These are phyloP conservation scores for Pseudogymnoascus destructans DNA, from an alignment of 2,329 filamentous ascomycete species.

Conservation along the genomic window DNA sequence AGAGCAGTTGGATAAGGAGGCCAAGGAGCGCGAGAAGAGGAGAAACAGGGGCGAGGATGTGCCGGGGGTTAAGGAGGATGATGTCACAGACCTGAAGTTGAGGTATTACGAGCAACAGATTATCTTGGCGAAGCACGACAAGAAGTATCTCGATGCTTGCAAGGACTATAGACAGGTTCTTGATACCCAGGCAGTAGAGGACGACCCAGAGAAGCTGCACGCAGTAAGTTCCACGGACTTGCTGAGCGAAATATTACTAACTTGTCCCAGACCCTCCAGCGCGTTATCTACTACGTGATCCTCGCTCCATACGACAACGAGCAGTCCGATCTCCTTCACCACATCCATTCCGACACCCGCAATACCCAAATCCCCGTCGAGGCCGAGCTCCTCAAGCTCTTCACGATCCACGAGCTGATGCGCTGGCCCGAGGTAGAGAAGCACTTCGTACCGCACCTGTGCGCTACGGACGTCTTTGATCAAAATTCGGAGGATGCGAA, in stretches of 20 bases:
- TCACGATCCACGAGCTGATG: conserved; percentile 94
- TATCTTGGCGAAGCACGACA: conserved; percentile 84
- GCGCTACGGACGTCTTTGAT: conserved; percentile 81
- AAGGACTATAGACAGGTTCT: conserved; percentile 96
- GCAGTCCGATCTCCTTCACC: conserved; percentile 91
- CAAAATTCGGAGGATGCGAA: conserved; percentile 61
- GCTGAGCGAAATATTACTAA: conserved; percentile 14
- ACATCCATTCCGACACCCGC: conserved; percentile 74
- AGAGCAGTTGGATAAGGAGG: conserved; percentile 82
- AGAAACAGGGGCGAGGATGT: conserved; percentile 68
- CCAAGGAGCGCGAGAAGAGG: conserved; percentile 78
- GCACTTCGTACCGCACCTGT: conserved; percentile 78
- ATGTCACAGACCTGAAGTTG: conserved; percentile 92
- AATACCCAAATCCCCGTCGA: conserved; percentile 67
- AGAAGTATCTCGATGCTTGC: conserved; percentile 94
- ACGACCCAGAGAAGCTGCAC: conserved; percentile 72
- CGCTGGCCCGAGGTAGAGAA: conserved; percentile 90
- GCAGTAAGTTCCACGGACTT: conserved; percentile 46
- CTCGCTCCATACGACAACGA: conserved; percentile 97
- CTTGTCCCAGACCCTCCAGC: conserved; percentile 61
- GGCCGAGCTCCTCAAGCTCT: conserved; percentile 78
- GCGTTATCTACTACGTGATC: conserved; percentile 95
- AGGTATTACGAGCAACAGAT: conserved; percentile 97
- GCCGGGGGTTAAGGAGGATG: conserved; percentile 64
- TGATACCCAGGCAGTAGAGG: conserved; percentile 89